These are phyloP conservation scores for Lactarius sanguifluus DNA, from an alignment of 768 basidiomycete species.

Conservation along the genomic window DNA sequence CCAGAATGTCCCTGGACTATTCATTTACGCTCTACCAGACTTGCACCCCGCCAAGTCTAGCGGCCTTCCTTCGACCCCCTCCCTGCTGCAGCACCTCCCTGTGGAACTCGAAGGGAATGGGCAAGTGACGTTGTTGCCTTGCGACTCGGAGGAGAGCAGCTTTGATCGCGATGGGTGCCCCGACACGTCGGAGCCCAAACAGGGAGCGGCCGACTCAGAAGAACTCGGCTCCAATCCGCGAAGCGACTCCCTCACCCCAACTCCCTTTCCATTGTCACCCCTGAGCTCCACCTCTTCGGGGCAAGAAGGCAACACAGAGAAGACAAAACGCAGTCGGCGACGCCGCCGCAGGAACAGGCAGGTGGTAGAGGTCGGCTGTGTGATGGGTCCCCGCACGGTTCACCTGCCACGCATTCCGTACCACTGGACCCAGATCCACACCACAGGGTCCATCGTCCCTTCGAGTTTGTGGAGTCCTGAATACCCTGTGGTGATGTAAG, in stretches of 20 bases:
- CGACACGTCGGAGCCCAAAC: background rate
- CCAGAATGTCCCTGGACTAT: conserved; percentile 20
- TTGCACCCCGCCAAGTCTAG: background rate
- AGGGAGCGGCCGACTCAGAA: background rate
- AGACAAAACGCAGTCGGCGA: background rate
- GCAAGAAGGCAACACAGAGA: background rate
- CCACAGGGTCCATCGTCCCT: background rate
- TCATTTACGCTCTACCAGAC: conserved; percentile 18
- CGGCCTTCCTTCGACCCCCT: background rate
- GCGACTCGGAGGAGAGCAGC: background rate
- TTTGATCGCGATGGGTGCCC: background rate
- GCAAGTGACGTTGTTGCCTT: background rate
- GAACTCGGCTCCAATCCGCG: background rate
- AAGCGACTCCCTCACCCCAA: background rate
- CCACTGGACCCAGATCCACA: background rate
- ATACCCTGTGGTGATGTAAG: background rate
- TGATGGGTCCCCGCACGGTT: conserved; percentile 17
- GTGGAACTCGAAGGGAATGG: background rate
- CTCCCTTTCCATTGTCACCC: background rate
- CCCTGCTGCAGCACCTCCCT: background rate
- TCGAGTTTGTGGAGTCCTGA: background rate
- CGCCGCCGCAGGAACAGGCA: background rate
- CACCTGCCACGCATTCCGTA: background rate
- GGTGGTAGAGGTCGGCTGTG: background rate
- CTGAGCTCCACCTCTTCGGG: background rate